Evolutionary conservation across 306 rosid species (phyloP).

Genomic region (Rosa persica): DNA sequence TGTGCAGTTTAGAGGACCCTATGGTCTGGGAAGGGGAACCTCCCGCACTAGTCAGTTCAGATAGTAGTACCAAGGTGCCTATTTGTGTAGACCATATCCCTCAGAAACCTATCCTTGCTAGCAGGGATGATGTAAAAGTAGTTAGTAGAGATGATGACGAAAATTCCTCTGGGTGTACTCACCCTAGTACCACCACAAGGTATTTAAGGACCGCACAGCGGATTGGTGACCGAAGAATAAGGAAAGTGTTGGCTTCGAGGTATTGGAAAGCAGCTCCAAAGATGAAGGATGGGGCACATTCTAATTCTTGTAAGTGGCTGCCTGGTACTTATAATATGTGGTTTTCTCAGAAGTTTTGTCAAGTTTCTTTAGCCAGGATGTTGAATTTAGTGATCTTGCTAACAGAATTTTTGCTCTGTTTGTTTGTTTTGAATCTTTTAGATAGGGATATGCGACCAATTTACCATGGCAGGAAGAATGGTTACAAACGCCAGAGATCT

Average conservation of each 20-base stretch:
- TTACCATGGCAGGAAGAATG: constrained; percentile 52
- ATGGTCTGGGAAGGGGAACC: constrained; percentile 45
- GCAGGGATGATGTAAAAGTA: constrained; percentile 60
- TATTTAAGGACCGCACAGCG: constrained; percentile 48
- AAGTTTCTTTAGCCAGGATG: constrained; percentile 9
- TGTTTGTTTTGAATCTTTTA: constrained; percentile 33
- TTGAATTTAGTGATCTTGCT: constrained; percentile 23
- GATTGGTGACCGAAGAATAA: constrained; percentile 58
- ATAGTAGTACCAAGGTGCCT: constrained; percentile 52
- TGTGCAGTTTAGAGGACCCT: constrained; percentile 43
- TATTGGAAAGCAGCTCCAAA: constrained; percentile 59
- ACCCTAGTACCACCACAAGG: constrained; percentile 54
- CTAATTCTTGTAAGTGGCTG: constrained; percentile 50
- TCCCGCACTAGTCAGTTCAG: constrained; percentile 41
- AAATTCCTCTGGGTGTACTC: constrained; percentile 72
- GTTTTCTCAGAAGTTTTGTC: background rate
- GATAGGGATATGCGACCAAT: constrained; percentile 55
- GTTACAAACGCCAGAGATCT: constrained; percentile 60
- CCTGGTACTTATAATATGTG: constrained; percentile 8
- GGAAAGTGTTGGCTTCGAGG: constrained; percentile 72
- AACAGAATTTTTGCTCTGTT: constrained; percentile 10
- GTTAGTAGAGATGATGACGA: constrained; percentile 97
- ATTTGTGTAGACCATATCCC: constrained; percentile 40
- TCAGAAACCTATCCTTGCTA: constrained; percentile 43
- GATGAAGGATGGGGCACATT: constrained; percentile 44